Percentiles rank a stretch among this genome's conserved stretches.
These are phyloP conservation scores for Cyclocybe aegerita DNA, from an alignment of 768 basidiomycete species.

Conservation along the genomic window DNA sequence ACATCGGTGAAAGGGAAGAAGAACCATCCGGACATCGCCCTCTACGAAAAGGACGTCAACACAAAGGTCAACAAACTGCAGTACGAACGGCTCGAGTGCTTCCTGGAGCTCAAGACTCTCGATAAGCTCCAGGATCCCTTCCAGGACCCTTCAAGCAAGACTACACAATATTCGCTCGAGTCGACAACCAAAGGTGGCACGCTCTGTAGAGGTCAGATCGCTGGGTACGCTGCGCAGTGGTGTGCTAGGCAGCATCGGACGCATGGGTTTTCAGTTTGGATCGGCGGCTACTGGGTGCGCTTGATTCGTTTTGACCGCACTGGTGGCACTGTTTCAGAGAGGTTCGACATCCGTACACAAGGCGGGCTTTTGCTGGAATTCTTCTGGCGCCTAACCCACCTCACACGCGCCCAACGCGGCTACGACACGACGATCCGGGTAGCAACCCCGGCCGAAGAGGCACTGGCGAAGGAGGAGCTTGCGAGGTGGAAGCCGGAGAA, in stretches of 20 bases:
- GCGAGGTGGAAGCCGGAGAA: neutral
- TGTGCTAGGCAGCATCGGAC: constrained; percentile 18
- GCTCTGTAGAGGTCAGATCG: constrained; percentile 22
- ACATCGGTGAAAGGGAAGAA: neutral
- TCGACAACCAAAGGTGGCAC: neutral
- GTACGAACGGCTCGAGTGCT: neutral
- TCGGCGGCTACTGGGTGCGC: neutral
- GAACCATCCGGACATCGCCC: constrained; percentile 1
- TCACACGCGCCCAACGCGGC: constrained; percentile 18
- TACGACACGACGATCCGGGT: constrained; percentile 22
- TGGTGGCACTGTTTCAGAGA: constrained; percentile 1
- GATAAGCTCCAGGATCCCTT: constrained; percentile 11
- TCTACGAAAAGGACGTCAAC: neutral
- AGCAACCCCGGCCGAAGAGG: constrained; percentile 7
- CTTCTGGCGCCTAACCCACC: constrained; percentile 25
- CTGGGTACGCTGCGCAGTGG: constrained; percentile 16
- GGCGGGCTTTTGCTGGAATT: constrained; percentile 7
- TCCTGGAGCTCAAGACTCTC: constrained; percentile 16
- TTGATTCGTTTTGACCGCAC: constrained; percentile 2
- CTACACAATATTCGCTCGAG: constrained; percentile 4
- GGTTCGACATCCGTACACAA: constrained; percentile 1
- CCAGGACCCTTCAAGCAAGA: neutral
- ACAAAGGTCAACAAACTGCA: neutral
- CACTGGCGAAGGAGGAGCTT: constrained; percentile 7
- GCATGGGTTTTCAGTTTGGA: constrained; percentile 1